Conservation (phyloP, 495 filamentous ascomycete genomes). For the Polyplosphaeria fusca region DNA sequence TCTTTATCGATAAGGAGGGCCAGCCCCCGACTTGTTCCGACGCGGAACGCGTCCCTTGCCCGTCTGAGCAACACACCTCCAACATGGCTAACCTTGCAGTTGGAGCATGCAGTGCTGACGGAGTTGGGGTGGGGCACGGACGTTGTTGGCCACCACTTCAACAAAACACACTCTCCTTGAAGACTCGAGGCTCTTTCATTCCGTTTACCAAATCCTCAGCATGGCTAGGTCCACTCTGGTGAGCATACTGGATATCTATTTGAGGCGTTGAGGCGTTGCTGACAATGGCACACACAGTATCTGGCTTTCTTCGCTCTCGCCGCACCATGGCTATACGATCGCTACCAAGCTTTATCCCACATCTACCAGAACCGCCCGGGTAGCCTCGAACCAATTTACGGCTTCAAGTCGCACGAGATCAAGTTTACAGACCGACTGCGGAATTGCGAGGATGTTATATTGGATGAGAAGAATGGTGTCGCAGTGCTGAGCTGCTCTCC, state of each 20-base stretch:
- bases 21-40: no score
- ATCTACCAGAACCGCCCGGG: slow-evolving; percentile 23
- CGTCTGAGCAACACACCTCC: no score
- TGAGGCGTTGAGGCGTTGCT: no score
- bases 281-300: slow-evolving; percentile 8
- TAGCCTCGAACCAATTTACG: slow-evolving; percentile 1
- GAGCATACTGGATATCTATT: no score
- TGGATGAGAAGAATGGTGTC: slow-evolving; percentile 32
- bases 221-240: slow-evolving; percentile 5
- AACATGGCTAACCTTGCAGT: no score
- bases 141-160: no score
- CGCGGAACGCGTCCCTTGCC: no score
- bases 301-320: slow-evolving; percentile 15
- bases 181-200: no score
- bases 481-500: slow-evolving; percentile 47
- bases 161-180: no score
- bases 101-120: no score
- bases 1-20: no score
- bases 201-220: not conserved
- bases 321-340: slow-evolving; percentile 27
- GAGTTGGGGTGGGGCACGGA: no score
- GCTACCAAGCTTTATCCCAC: not conserved
- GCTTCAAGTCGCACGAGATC: slow-evolving; percentile 11
- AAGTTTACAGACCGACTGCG: slow-evolving; percentile 42
- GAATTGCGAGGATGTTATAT: slow-evolving; percentile 49